phyloP scores from a whole-genome alignment of 2,329 filamentous ascomycete species.

The Xylariaceae sp. region DNA sequence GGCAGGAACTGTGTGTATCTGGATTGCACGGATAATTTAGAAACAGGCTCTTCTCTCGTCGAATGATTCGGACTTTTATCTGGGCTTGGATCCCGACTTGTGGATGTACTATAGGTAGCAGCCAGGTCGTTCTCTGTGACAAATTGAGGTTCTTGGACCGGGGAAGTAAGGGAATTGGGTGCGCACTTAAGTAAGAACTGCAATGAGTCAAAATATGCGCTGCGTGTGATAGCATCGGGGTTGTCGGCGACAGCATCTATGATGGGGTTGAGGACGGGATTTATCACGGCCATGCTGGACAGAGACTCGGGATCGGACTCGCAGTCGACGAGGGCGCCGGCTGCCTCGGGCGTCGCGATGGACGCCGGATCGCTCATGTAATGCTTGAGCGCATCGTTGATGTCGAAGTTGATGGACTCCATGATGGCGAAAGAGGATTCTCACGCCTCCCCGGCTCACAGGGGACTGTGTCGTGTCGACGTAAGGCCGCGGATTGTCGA shows the following conservation, averaged over 20 bases:
- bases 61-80: constrained; percentile 15
- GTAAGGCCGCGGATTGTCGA: neutral
- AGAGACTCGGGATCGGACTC: constrained; percentile 86
- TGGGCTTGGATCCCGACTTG: neutral
- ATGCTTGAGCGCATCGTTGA: constrained; percentile 92
- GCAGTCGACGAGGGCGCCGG: constrained; percentile 77
- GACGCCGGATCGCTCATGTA: constrained; percentile 89
- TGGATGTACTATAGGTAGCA: neutral
- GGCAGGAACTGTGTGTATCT: constrained; percentile 80
- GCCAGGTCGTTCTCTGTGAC: constrained; percentile 13
- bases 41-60: constrained; percentile 44
- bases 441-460: neutral
- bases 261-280: constrained; percentile 82
- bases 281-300: constrained; percentile 66
- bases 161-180: constrained; percentile 44
- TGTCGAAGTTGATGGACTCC: constrained; percentile 82
- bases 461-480: neutral
- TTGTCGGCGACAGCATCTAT: constrained; percentile 88
- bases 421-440: constrained; percentile 37
- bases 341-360: constrained; percentile 81
- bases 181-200: constrained; percentile 96
- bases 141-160: constrained; percentile 14
- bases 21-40: constrained; percentile 59
- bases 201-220: constrained; percentile 80
- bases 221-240: constrained; percentile 78